Evolutionary conservation across 2,329 filamentous ascomycete genomes (phyloP), one percentile per base, ranked within the genome.

Genomic region (Aspergillus spinulosporus): DNA sequence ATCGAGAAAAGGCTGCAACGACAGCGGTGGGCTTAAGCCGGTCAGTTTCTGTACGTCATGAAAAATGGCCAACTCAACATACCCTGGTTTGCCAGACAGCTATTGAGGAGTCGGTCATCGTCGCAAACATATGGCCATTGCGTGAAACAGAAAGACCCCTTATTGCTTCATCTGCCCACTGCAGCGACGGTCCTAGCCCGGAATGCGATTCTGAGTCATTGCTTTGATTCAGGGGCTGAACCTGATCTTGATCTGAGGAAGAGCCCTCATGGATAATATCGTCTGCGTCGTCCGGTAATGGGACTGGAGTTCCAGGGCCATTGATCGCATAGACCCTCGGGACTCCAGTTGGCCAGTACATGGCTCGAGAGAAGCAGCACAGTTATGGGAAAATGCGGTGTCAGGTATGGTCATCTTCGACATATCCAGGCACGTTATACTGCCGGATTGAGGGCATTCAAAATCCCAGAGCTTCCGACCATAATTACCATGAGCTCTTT

Each of bases 11-110:
- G 28, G 92, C 85, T 58, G 92, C 92, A 52, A 97, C 83, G 31
- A 97, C 85, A 26, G 92, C 92, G 52, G 91, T 92, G 48, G 94
- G 94, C 89, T 96, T 71, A 50, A 60, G 53, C 62, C 57, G 62
- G 62, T 70, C 58, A 69, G 62, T 62, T 28, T 21, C 32, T 29
- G 62, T 67, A 59, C 70, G 68, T 26, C 59, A 21, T 28, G 53
- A 11, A 44, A 47, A 55, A 43, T 45, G 48, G 53, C 58, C 5
- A 43, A 15, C 47, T 48, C 46, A 43, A 67, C 80, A 58, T 81
- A 92, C 91, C 83, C 93, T 93, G 54, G 90, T 93, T 77, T 99
- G 94, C 94, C 94, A 99, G 63, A 99, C 82, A n/a, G 89, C 91
- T 72, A 99, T 85, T 9, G 89, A 89, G 1, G 89, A 89, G 4